phyloP scores from a whole-genome alignment of 208 protist species.

The Leishmania amazonensis region DNA sequence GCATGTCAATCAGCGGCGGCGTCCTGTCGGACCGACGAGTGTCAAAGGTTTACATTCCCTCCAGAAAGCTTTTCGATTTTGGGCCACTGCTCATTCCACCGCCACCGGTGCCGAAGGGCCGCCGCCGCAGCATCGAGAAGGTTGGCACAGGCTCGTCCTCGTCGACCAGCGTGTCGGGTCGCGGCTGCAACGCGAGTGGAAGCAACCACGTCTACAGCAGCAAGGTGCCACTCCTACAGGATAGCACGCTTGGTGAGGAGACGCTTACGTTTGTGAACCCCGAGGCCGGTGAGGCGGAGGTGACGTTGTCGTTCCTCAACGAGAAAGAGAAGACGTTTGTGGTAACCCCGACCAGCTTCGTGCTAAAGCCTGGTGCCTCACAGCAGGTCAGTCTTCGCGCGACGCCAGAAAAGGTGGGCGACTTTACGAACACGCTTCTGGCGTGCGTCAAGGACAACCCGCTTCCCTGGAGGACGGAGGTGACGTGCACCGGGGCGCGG shows the following conservation, averaged over 20 bases:
- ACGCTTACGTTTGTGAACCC: slow-evolving; percentile 92
- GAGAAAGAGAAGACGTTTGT: slow-evolving; percentile 89
- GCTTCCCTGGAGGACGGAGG: slow-evolving; percentile 80
- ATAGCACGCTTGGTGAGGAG: slow-evolving; percentile 39
- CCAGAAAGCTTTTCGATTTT: slow-evolving; percentile 92
- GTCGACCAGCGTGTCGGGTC: slow-evolving; percentile 2
- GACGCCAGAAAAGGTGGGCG: slow-evolving; percentile 80
- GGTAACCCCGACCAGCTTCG: slow-evolving; percentile 72
- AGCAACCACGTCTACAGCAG: not conserved
- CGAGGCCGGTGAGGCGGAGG: slow-evolving; percentile 70
- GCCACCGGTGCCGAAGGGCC: slow-evolving; percentile 30
- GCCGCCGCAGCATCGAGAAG: slow-evolving; percentile 40
- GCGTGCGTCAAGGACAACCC: slow-evolving; percentile 94
- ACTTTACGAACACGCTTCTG: slow-evolving; percentile 82
- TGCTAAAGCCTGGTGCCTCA: slow-evolving; percentile 80
- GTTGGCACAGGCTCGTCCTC: not conserved
- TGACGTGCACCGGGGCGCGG: slow-evolving; percentile 83
- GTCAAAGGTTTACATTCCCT: slow-evolving; percentile 69
- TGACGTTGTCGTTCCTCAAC: slow-evolving; percentile 77
- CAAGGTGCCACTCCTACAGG: not conserved
- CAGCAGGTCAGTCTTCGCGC: slow-evolving; percentile 82
- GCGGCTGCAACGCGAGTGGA: not conserved
- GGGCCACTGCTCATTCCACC: slow-evolving; percentile 91
- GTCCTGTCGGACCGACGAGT: slow-evolving; percentile 4
- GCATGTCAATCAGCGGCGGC: slow-evolving; percentile 12